These are phyloP conservation scores for Naganishia vaughanmartiniae DNA, from an alignment of 768 basidiomycete species.

Conservation along the genomic window DNA sequence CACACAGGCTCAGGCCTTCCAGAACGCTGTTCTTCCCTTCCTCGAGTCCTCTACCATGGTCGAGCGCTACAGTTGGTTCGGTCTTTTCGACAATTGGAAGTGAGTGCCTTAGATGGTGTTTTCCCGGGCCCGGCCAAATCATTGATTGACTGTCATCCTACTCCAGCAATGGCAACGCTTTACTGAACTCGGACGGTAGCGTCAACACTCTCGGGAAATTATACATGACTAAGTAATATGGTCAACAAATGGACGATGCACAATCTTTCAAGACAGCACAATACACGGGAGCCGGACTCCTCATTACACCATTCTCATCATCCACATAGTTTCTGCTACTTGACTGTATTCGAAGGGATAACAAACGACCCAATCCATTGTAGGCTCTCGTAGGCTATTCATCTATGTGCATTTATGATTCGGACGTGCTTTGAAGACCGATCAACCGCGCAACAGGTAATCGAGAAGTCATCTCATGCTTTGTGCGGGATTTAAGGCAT, in stretches of 20 bases:
- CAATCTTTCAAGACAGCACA: neutral
- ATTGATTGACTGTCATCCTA: neutral
- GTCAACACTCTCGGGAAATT: conserved; percentile 32
- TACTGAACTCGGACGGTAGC: conserved; percentile 37
- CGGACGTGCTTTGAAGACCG: no score
- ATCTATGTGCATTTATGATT: neutral
- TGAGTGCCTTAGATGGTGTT: neutral
- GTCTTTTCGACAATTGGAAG: conserved; percentile 34
- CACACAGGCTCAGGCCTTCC: conserved; percentile 37
- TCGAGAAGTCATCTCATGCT: no score
- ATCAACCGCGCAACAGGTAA: no score
- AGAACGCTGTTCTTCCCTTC: conserved; percentile 37
- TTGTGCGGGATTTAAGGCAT: no score
- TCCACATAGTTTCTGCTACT: neutral
- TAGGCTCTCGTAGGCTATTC: neutral
- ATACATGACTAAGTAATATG: conserved; percentile 26
- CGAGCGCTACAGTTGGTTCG: conserved; percentile 44
- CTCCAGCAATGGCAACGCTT: conserved; percentile 32
- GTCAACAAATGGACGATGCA: neutral
- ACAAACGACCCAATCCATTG: neutral
- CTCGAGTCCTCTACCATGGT: conserved; percentile 36
- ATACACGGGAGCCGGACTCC: neutral
- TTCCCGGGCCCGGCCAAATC: neutral
- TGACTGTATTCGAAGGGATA: neutral
- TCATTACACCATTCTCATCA: neutral